phyloP scores from a whole-genome alignment of 2,329 filamentous ascomycete species.

The Colletotrichum melonis region DNA sequence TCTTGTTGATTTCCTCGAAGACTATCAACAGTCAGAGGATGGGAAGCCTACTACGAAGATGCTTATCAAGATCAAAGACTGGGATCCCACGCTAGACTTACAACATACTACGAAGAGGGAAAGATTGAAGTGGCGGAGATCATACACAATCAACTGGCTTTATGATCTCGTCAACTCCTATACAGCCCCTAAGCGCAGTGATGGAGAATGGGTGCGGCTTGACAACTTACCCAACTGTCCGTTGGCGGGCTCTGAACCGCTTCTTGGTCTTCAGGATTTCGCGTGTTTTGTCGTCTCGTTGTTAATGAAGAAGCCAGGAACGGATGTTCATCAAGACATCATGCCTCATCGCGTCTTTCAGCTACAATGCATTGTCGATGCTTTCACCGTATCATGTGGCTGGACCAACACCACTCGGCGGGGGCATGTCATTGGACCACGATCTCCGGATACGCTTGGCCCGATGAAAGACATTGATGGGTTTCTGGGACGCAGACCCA shows the following conservation, averaged over 20 bases:
- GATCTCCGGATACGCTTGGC: slow-evolving; percentile 46
- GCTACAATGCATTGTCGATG: slow-evolving; percentile 62
- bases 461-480: slow-evolving; percentile 54
- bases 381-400: slow-evolving; percentile 55
- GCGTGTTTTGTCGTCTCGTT: slow-evolving; percentile 55
- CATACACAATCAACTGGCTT: slow-evolving; percentile 63
- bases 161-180: slow-evolving; percentile 62
- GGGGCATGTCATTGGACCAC: slow-evolving; percentile 49
- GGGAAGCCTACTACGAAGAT: slow-evolving; percentile 60
- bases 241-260: slow-evolving; percentile 38
- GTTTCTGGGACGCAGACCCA: slow-evolving; percentile 52
- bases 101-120: slow-evolving; percentile 49
- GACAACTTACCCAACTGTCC: background rate
- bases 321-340: slow-evolving; percentile 52
- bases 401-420: slow-evolving; percentile 49
- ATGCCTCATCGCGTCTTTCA: slow-evolving; percentile 61
- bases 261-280: slow-evolving; percentile 60
- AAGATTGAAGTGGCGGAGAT: slow-evolving; percentile 56
- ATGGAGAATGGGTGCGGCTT: slow-evolving; percentile 44
- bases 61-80: slow-evolving; percentile 49
- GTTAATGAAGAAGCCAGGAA: slow-evolving; percentile 55
- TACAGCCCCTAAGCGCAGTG: slow-evolving; percentile 45
- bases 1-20: slow-evolving; percentile 56
- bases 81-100: slow-evolving; percentile 55
- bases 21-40: slow-evolving; percentile 56